These are phyloP conservation scores for Microcos paniculata DNA, from an alignment of 345 rosid genomes.

Conservation along the genomic window DNA sequence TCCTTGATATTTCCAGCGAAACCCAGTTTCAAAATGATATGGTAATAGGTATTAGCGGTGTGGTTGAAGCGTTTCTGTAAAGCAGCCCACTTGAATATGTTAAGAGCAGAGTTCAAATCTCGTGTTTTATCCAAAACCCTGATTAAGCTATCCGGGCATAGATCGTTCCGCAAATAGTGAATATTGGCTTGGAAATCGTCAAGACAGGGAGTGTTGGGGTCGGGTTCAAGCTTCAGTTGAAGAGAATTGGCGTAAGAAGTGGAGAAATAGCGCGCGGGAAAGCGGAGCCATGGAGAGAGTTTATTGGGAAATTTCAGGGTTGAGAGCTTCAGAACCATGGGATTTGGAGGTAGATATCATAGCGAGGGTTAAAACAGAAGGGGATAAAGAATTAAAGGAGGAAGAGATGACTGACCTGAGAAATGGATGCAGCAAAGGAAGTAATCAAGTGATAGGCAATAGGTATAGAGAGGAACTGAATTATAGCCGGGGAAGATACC, in stretches of 20 bases:
- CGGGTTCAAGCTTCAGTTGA: constrained; percentile 17
- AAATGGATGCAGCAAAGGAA: background rate
- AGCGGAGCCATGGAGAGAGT: constrained; percentile 28
- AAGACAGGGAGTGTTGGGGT: constrained; percentile 10
- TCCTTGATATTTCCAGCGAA: constrained; percentile 44
- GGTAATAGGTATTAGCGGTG: constrained; percentile 38
- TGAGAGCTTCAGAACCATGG: constrained; percentile 33
- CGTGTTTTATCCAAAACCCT: constrained; percentile 38
- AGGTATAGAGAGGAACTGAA: background rate
- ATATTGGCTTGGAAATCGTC: constrained; percentile 34
- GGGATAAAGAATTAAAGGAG: background rate
- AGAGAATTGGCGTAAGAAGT: constrained; percentile 30
- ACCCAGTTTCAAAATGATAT: constrained; percentile 53
- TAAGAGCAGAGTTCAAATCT: constrained; percentile 40
- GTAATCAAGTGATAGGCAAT: too few species aligned
- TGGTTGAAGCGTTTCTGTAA: constrained; percentile 43
- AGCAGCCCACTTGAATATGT: constrained; percentile 55
- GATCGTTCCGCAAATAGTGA: constrained; percentile 31
- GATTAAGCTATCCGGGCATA: constrained; percentile 39
- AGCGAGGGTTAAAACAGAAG: background rate
- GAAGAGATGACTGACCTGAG: background rate
- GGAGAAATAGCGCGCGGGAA: constrained; percentile 32
- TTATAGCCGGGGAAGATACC: background rate
- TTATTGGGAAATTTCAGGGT: constrained; percentile 29
- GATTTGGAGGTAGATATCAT: background rate